Evolutionary conservation across 2,329 filamentous ascomycete species (phyloP).

Genomic region (Zasmidium cellare): DNA sequence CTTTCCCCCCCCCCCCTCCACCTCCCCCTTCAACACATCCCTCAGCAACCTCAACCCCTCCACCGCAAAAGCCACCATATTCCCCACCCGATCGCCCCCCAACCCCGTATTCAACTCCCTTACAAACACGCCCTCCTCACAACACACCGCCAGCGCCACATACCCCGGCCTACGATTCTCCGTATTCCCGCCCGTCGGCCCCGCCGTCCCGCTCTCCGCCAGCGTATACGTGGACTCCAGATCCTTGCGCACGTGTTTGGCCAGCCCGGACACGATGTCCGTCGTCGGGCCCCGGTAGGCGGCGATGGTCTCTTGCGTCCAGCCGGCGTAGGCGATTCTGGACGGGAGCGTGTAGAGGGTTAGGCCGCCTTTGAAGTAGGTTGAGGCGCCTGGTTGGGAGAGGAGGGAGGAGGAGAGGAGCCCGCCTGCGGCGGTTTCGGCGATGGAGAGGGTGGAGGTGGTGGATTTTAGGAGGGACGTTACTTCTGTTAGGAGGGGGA

Average conservation of each 20-base stretch:
- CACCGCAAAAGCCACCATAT: slow-evolving; percentile 64
- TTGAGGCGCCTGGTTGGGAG: slow-evolving; percentile 58
- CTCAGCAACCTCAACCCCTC: slow-evolving; percentile 57
- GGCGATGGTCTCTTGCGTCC: slow-evolving; percentile 56
- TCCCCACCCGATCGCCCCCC: slow-evolving; percentile 55
- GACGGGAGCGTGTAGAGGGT: slow-evolving; percentile 63
- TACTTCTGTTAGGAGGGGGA: slow-evolving; percentile 50
- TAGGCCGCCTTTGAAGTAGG: slow-evolving; percentile 62
- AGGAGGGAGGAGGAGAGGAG: slow-evolving; percentile 62
- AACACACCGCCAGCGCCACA: slow-evolving; percentile 62
- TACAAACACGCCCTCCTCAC: slow-evolving; percentile 52
- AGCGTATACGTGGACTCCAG: slow-evolving; percentile 59
- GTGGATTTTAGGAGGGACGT: slow-evolving; percentile 54
- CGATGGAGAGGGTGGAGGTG: slow-evolving; percentile 60
- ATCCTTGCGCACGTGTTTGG: slow-evolving; percentile 56
- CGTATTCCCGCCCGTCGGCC: slow-evolving; percentile 59
- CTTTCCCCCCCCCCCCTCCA: slow-evolving; percentile 21
- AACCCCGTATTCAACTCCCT: slow-evolving; percentile 59
- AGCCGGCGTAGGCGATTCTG: slow-evolving; percentile 60
- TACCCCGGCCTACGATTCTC: slow-evolving; percentile 63
- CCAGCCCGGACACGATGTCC: slow-evolving; percentile 57
- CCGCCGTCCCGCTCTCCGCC: slow-evolving; percentile 64
- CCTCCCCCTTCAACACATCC: slow-evolving; percentile 54
- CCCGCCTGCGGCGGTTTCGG: slow-evolving; percentile 65
- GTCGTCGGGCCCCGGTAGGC: slow-evolving; percentile 61